Evolutionary conservation across 805 yeast genomes (phyloP).

Genomic region (Kodamaea laetipori): DNA sequence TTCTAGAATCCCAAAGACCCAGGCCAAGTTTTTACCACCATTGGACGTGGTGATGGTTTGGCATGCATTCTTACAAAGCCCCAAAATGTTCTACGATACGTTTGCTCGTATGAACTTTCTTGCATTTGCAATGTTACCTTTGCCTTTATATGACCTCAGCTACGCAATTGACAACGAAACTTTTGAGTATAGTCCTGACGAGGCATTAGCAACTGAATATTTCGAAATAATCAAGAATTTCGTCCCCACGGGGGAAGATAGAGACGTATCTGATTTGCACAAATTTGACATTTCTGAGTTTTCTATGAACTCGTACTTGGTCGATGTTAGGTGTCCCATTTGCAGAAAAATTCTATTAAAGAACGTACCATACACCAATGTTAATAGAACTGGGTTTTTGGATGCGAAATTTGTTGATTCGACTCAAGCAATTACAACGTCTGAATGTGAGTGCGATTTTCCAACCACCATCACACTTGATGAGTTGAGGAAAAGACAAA

Average conservation of each 20-base stretch:
- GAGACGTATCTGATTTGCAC: constrained; percentile 8
- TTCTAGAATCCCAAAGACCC: not conserved
- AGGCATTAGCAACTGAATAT: constrained; percentile 9
- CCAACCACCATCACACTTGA: constrained; percentile 19
- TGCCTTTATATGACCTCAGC: constrained; percentile 21
- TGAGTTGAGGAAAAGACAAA: constrained; percentile 21
- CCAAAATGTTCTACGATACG: constrained; percentile 19
- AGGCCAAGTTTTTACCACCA: constrained; percentile 19
- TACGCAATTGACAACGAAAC: constrained; percentile 16
- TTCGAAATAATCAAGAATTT: constrained; percentile 10
- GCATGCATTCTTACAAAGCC: constrained; percentile 26
- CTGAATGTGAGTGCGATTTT: not conserved
- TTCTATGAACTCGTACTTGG: constrained; percentile 10
- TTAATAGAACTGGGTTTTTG: constrained; percentile 17
- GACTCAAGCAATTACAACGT: not conserved
- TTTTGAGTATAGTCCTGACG: constrained; percentile 16
- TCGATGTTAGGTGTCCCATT: constrained; percentile 18
- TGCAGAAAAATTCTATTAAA: constrained; percentile 15
- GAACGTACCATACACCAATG: constrained; percentile 16
- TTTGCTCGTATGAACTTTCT: constrained; percentile 19
- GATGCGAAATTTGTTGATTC: constrained; percentile 14
- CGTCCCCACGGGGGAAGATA: not conserved
- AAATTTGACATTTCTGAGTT: constrained; percentile 7
- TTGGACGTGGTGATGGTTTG: constrained; percentile 28
- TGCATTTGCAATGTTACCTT: constrained; percentile 19